These are phyloP conservation scores for Spizellomyces punctatus DNA, from an alignment of 192 early-diverging fungal species.

Conservation along the genomic window DNA sequence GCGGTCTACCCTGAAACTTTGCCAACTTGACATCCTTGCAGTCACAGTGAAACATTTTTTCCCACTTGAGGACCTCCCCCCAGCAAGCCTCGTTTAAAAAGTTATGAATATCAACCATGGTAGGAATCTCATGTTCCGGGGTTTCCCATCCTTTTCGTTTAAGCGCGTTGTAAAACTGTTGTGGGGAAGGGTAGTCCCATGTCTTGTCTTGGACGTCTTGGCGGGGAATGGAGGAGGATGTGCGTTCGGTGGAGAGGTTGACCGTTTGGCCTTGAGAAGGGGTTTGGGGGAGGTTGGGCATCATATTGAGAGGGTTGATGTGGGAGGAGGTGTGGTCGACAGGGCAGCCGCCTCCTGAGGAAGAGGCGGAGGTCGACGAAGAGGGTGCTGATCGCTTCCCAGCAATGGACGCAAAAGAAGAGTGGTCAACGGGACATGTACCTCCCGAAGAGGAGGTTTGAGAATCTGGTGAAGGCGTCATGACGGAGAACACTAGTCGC, in stretches of 20 bases:
- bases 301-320: conserved; percentile 90
- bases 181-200: conserved; percentile 49
- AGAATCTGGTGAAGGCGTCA: too few relatives aligned
- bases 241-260: conserved; percentile 77
- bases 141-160: conserved; percentile 88
- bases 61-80: conserved; percentile 95
- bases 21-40: conserved; percentile 69
- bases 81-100: conserved; percentile 96
- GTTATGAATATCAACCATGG: conserved; percentile 98
- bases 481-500: too few relatives aligned
- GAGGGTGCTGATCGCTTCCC: conserved; percentile 1
- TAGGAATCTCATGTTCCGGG: conserved; percentile 74
- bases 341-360: conserved; percentile 44
- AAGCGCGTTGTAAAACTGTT: conserved; percentile 95
- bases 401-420: conserved; percentile 12
- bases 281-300: conserved; percentile 78
- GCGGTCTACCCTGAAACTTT: conserved; percentile 88
- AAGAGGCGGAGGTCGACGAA: conserved; percentile 5
- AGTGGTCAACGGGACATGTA: conserved; percentile 18
- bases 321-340: conserved; percentile 50
- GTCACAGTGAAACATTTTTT: conserved; percentile 55
- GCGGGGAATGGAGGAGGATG: conserved; percentile 80
- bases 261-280: conserved; percentile 67
- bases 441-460: too few relatives aligned
- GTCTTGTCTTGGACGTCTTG: conserved; percentile 34